Evolutionary conservation across 2,329 filamentous ascomycete genomes (phyloP).

Genomic region (Nemania sp.): DNA sequence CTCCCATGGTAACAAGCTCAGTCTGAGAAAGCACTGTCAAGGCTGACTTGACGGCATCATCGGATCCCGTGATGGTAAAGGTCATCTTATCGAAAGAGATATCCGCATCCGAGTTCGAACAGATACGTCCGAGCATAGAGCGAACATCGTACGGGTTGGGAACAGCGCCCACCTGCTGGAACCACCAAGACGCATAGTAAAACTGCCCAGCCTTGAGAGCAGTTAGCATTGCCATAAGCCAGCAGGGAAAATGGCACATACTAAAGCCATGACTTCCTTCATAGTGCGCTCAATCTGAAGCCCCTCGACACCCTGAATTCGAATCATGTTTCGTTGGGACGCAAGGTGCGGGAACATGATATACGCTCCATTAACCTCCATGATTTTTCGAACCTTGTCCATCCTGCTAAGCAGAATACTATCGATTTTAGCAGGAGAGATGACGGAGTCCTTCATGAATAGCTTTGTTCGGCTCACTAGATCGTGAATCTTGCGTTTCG

Average conservation of each 20-base stretch:
- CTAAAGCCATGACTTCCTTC: slow-evolving; percentile 91
- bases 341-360: slow-evolving; percentile 90
- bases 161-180: slow-evolving; percentile 74
- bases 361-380: slow-evolving; percentile 94
- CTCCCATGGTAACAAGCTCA: slow-evolving; percentile 71
- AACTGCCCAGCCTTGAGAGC: slow-evolving; percentile 82
- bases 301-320: slow-evolving; percentile 91
- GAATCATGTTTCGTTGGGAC: slow-evolving; percentile 80
- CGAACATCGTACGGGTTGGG: slow-evolving; percentile 75
- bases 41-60: slow-evolving; percentile 95
- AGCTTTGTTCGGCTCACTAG: slow-evolving; percentile 79
- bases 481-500: slow-evolving; percentile 90
- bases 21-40: slow-evolving; percentile 92
- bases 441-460: slow-evolving; percentile 88
- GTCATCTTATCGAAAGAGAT: slow-evolving; percentile 92
- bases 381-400: slow-evolving; percentile 97
- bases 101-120: slow-evolving; percentile 93
- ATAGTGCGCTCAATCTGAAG: slow-evolving; percentile 94
- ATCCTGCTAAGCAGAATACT: slow-evolving; percentile 87
- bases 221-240: slow-evolving; percentile 31
- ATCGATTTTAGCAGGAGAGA: slow-evolving; percentile 91
- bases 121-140: slow-evolving; percentile 93
- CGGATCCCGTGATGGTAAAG: slow-evolving; percentile 92
- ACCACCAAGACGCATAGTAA: slow-evolving; percentile 96
- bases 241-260: slow-evolving; percentile 49